These are phyloP conservation scores for Mortierella sp. DNA, from an alignment of 371 early-diverging fungal species.

Conservation along the genomic window DNA sequence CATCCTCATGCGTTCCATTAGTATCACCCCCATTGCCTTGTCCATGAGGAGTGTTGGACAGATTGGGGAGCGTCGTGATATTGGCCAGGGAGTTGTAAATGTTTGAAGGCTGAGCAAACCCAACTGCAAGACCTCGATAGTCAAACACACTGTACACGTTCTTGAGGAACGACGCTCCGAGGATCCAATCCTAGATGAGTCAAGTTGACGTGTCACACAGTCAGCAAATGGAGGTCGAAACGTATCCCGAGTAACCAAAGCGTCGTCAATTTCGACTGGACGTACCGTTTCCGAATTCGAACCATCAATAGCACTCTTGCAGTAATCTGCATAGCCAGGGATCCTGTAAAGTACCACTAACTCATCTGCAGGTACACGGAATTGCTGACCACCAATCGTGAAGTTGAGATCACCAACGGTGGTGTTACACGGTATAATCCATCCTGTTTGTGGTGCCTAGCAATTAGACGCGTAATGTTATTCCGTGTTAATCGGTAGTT, in stretches of 20 bases:
- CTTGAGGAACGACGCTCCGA: conserved; percentile 43
- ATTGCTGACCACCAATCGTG: conserved; percentile 36
- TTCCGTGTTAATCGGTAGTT: no score
- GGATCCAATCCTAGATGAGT: conserved; percentile 45
- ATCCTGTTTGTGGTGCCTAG: conserved; percentile 42
- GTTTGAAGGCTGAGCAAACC: conserved; percentile 51
- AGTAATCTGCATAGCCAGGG: conserved; percentile 50
- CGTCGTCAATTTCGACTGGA: no score
- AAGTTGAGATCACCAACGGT: conserved; percentile 46
- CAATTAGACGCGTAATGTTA: neutral
- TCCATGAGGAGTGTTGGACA: conserved; percentile 28
- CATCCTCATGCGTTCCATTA: conserved; percentile 12
- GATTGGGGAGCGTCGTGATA: conserved; percentile 35
- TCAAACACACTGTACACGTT: conserved; percentile 51
- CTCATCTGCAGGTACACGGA: conserved; percentile 45
- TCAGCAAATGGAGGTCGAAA: neutral
- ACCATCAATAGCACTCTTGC: conserved; percentile 50
- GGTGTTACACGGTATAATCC: conserved; percentile 51
- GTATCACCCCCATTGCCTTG: conserved; percentile 10
- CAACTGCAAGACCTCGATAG: conserved; percentile 27
- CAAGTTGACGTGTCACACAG: no score
- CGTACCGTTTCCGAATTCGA: conserved; percentile 21
- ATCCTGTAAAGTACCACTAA: conserved; percentile 43
- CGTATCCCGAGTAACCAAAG: neutral
- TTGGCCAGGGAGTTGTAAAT: conserved; percentile 46